Base-by-base conservation (phyloP, 495 filamentous ascomycete species). In the Aspergillus haitiensis region DNA sequence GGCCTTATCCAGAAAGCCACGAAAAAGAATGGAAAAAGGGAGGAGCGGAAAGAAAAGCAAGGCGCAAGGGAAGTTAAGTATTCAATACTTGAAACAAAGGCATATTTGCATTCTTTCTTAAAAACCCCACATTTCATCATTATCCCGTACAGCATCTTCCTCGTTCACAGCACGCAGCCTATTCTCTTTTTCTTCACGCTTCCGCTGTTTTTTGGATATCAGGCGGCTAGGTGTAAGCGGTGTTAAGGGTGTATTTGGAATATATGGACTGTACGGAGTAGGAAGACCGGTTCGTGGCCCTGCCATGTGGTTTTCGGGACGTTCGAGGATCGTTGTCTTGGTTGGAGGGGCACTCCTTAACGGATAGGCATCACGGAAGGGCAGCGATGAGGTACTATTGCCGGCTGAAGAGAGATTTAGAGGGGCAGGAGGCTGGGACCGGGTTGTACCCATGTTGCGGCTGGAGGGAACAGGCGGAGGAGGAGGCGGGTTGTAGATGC, bases 211-310 rank as follows among this genome's bases (percentile, higher is more conserved):
- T 71, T 82, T 86, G 10, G 86, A 91, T 44, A 91, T 86, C 49
- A 92, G 78, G 54, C 84, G 71, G 47, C 86, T 85, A 1, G 93
- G 92, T 33, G 92, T 95, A 57, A 97, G 85, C 0, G 93, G 93
- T 13, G 94, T 89, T 7, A 95, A 80, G 0, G 93, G 92, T 2
- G 88, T 91, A 67, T 89, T 93, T 0, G 93, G 93, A 82, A 96
- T 94, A 67, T 97, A 97, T 6, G 93, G 90, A 55, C 84, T 88
- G 71, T 97, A 96, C 6, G 93, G 93, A 7, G 84, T 87, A 36
- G 91, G 86, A 42, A 89, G 83, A 6, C 88, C 91, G 0, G 89
- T 92, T 64, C 84, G 82, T 0, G 90, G 90, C n/a, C 78, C 83
- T 10, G 75, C 76, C 3, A 77, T 78, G 21, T 78, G 69, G 37